Evolutionary conservation across 345 rosid species (phyloP).

Genomic region (Syzygium oleosum): DNA sequence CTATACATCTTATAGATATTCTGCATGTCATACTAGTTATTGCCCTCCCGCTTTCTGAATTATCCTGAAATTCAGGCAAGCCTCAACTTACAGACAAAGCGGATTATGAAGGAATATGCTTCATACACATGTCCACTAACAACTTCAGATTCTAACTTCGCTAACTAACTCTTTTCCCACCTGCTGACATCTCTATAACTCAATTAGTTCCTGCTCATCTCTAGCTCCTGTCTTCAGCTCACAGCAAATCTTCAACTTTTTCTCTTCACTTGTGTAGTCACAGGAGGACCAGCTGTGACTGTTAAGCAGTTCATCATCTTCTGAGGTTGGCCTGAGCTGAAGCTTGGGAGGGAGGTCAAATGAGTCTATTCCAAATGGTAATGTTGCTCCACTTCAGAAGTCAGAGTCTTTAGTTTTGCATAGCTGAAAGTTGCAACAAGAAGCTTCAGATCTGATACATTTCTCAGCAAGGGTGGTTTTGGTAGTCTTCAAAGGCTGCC

Average conservation of each 20-base stretch:
- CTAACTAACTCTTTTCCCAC: not conserved
- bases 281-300: not conserved
- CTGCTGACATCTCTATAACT: not conserved
- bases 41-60: not conserved
- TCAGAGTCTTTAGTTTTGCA: not conserved
- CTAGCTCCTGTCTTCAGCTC: not conserved
- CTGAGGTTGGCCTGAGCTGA: not conserved
- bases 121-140: not conserved
- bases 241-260: not conserved
- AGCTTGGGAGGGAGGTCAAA: not conserved
- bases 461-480: conserved; percentile 1
- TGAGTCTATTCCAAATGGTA: not conserved
- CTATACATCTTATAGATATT: not conserved
- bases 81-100: not conserved
- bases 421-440: not conserved
- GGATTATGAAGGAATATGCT: not conserved
- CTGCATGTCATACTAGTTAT: not conserved
- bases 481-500: conserved; percentile 2
- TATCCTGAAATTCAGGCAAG: not conserved
- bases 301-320: conserved; percentile 4
- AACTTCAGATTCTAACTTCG: not conserved
- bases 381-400: not conserved
- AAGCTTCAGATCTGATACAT: not conserved
- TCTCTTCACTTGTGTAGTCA: not conserved
- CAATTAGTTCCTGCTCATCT: not conserved